phyloP scores from a whole-genome alignment of 305 asterid species.

The Fraxinus platypoda region DNA sequence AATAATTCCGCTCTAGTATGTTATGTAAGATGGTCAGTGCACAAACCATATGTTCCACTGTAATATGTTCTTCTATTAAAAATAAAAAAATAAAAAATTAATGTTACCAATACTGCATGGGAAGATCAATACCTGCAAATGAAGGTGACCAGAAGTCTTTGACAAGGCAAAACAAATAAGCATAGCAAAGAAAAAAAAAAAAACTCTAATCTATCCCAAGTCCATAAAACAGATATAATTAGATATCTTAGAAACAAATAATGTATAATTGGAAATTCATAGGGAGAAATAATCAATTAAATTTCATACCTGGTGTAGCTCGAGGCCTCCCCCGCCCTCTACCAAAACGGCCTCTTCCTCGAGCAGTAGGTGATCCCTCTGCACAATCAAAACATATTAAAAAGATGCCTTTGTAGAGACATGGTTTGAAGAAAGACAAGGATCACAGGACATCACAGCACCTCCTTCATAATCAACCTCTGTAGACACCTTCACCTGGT shows the following conservation, averaged over 20 bases:
- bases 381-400: slow-evolving; percentile 16
- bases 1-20: not conserved
- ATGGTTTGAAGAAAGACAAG: not conserved
- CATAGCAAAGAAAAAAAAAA: not conserved
- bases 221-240: not conserved
- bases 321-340: slow-evolving; percentile 64
- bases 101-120: not conserved
- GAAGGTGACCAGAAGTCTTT: not conserved
- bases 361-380: slow-evolving; percentile 57
- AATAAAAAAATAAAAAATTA: too few species aligned
- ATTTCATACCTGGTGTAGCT: slow-evolving; percentile 44
- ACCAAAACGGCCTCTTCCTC: slow-evolving; percentile 59
- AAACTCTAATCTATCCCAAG: not conserved
- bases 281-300: not conserved
- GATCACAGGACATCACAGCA: slow-evolving; percentile 12
- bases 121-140: not conserved
- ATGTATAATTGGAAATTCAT: not conserved
- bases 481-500: slow-evolving; percentile 61
- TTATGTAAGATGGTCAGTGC: not conserved
- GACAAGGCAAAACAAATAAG: not conserved
- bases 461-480: slow-evolving; percentile 70
- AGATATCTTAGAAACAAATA: not conserved
- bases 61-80: not conserved
- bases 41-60: not conserved
- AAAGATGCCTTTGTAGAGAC: not conserved